phyloP scores from a whole-genome alignment of 2,329 filamentous ascomycete species.

The Penicillium sumatraense region DNA sequence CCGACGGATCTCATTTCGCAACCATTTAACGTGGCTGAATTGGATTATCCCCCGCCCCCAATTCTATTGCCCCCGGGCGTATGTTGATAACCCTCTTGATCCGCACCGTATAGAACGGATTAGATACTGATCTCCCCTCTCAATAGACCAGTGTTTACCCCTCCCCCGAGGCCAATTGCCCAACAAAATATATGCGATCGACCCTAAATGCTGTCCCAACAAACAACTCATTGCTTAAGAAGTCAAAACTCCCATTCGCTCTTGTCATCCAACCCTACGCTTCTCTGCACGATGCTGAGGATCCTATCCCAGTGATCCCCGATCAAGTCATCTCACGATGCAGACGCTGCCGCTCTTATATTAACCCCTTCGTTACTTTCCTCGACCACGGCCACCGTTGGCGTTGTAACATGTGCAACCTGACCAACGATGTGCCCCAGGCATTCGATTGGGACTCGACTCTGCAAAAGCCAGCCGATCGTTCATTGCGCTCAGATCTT shows the following conservation, averaged over 20 bases:
- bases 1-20: conserved; percentile 89
- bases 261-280: conserved; percentile 96
- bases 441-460: conserved; percentile 98
- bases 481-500: conserved; percentile 89
- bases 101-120: neutral
- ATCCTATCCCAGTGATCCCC: conserved; percentile 86
- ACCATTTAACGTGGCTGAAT: conserved; percentile 90
- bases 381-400: conserved; percentile 95
- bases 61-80: conserved; percentile 92
- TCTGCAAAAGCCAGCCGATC: conserved; percentile 85
- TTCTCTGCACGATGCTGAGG: conserved; percentile 89
- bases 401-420: conserved; percentile 99
- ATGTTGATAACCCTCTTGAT: conserved; percentile 47
- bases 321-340: conserved; percentile 98
- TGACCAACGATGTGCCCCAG: conserved; percentile 98
- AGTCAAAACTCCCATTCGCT: conserved; percentile 93
- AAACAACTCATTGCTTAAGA: conserved; percentile 90
- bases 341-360: conserved; percentile 93
- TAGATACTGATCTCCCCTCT: conserved; percentile 44
- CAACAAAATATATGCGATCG: conserved; percentile 91
- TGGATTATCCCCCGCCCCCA: conserved; percentile 87
- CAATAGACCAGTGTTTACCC: conserved; percentile 82
- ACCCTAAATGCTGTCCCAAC: conserved; percentile 94
- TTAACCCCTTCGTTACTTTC: conserved; percentile 97
- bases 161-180: conserved; percentile 88